Evolutionary conservation across 495 filamentous ascomycete genomes (phyloP), one percentile per base, ranked within the genome.

Genomic region (Aspergillus cristatus): DNA sequence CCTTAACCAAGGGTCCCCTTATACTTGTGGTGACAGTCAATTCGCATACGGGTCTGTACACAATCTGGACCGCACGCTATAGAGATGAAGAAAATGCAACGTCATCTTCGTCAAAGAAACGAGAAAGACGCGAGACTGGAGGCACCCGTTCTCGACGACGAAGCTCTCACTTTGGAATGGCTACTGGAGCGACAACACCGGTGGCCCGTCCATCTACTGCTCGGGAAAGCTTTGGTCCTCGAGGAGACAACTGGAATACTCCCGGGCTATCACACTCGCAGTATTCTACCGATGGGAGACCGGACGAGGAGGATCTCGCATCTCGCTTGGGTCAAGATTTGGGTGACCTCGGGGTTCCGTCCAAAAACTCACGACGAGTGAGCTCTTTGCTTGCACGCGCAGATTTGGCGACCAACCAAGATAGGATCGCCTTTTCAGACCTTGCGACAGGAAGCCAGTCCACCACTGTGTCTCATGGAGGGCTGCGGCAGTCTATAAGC

Each of bases 371-470:
- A 10, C 73, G 91, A 20, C 74, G 91, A 18, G 86, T 97, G 14
- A 97, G 91, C 57, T 96, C 91, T 25, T 67, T 97, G 42, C 73
- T 97, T 36, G 84, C 91, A n/a, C 72, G 90, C 46, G 82, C 88
- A 14, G 90, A 97, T 52, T 64, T 96, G 10, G 90, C 86, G 0
- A 79, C 67, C 16, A 76, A 75, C 14, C 82, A 86, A 33, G 85
- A 89, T 38, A 72, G 83, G 36, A 67, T 80, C 3, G 73, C 77
- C 14, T 91, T 90, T 50, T 71, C 75, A 10, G 86, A 89, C 35
- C 75, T 82, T 30, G 67, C 67, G 39, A 65, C 70, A 22, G 71
- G 61, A 41, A 73, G 47, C 42, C 70, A 62, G 57, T 72, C 65
- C 14, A 68, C 49, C 18, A 57, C 57, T 14, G 40, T 59, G 30